Evolutionary conservation across 2,329 filamentous ascomycete genomes (phyloP).

Genomic region (Calonectria pauciramosa): DNA sequence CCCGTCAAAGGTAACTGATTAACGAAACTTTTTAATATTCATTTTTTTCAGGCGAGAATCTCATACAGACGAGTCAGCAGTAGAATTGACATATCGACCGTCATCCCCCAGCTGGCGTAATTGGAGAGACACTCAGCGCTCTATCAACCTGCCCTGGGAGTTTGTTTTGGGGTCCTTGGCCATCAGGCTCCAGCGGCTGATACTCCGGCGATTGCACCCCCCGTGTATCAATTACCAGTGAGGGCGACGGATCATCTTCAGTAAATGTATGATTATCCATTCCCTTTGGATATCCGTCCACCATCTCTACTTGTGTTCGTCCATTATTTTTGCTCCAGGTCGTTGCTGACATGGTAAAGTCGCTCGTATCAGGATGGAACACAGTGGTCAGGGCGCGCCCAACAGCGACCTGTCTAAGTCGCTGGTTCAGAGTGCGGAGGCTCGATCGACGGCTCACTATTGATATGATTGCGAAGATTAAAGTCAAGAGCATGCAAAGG

Average conservation of each 20-base stretch:
- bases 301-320: slow-evolving; percentile 15
- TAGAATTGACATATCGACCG: not conserved
- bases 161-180: not conserved
- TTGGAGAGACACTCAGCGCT: not conserved
- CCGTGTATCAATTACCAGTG: not conserved
- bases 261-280: not conserved
- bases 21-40: too few relatives aligned
- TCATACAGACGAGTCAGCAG: not conserved
- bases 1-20: too few relatives aligned
- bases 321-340: slow-evolving; percentile 22
- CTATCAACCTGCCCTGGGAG: not conserved
- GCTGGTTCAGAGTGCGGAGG: slow-evolving; percentile 3
- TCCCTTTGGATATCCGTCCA: not conserved
- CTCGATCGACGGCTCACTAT: slow-evolving; percentile 19
- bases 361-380: slow-evolving; percentile 15
- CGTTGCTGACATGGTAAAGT: slow-evolving; percentile 14
- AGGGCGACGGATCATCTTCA: not conserved
- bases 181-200: not conserved
- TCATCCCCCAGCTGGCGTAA: not conserved
- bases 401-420: slow-evolving; percentile 28
- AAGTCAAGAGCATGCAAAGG: slow-evolving; percentile 15
- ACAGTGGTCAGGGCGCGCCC: slow-evolving; percentile 29
- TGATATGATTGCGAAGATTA: not conserved
- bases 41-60: not conserved
- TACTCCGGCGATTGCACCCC: not conserved